Evolutionary conservation across 73 alveolate genomes (phyloP).

Genomic region (Paramecium pentaurelia): DNA sequence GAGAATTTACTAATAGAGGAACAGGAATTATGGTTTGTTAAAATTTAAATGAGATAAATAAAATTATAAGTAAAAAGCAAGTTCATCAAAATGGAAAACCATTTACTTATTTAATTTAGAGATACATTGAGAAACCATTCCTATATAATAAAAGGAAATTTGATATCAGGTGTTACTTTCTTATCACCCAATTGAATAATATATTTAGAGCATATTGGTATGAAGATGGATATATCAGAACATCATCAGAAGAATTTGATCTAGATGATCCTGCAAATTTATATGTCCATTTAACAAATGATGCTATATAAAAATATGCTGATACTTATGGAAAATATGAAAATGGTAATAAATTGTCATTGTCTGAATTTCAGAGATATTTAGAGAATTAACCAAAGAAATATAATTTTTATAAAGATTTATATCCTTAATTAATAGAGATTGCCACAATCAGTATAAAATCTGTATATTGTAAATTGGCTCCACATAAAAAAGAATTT

Average conservation of each 20-base stretch:
- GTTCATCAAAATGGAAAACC: conserved; percentile 47
- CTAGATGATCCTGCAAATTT: conserved; percentile 71
- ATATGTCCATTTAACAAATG: conserved; percentile 88
- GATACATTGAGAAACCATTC: conserved; percentile 82
- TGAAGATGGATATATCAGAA: conserved; percentile 86
- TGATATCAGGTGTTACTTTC: conserved; percentile 85
- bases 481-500: conserved; percentile 62
- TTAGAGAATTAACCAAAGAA: conserved; percentile 55
- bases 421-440: conserved; percentile 56
- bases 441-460: conserved; percentile 60
- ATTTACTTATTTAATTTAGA: conserved; percentile 63
- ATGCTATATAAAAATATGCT: conserved; percentile 83
- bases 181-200: conserved; percentile 72
- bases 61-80: not conserved
- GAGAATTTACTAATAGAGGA: conserved; percentile 60
- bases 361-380: conserved; percentile 75
- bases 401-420: conserved; percentile 57
- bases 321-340: conserved; percentile 84
- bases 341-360: conserved; percentile 83
- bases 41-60: not conserved
- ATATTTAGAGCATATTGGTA: conserved; percentile 78
- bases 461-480: conserved; percentile 68
- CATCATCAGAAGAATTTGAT: conserved; percentile 80
- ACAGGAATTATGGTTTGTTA: conserved; percentile 53
- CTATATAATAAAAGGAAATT: conserved; percentile 77